A percentile compares a stretch with the other conserved stretches of the same genome.
These are phyloP conservation scores for Dioscorea alata DNA, from an alignment of 106 monocot genomes.

Conservation along the genomic window DNA sequence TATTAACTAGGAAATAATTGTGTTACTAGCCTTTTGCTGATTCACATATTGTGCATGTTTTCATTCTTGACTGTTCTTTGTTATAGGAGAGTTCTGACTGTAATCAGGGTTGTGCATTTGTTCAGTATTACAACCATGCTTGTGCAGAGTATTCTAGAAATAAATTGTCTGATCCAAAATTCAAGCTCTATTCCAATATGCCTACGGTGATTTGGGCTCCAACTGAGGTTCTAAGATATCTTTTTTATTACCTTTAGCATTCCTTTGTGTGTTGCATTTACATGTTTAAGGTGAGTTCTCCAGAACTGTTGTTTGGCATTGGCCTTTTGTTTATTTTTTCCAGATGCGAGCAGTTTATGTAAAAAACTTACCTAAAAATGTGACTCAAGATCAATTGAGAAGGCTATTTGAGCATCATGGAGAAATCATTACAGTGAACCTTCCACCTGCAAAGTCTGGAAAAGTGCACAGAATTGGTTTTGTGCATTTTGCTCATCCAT, in stretches of 20 bases:
- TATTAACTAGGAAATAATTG: too few relatives aligned
- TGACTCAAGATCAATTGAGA: slow-evolving; percentile 66
- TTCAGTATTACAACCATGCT: slow-evolving; percentile 93
- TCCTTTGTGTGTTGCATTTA: not conserved
- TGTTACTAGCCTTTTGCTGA: not conserved
- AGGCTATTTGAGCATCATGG: slow-evolving; percentile 86
- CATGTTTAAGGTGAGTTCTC: not conserved
- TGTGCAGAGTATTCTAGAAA: slow-evolving; percentile 92
- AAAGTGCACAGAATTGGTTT: slow-evolving; percentile 88
- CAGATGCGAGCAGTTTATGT: slow-evolving; percentile 94
- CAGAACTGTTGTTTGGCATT: not conserved
- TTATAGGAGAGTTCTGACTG: slow-evolving; percentile 60
- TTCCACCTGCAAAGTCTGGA: slow-evolving; percentile 80
- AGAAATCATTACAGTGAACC: slow-evolving; percentile 69
- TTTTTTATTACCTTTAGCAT: not conserved
- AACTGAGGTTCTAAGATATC: slow-evolving; percentile 46
- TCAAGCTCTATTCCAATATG: slow-evolving; percentile 74
- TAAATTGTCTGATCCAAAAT: slow-evolving; percentile 68
- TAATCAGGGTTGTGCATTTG: slow-evolving; percentile 82
- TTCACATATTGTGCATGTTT: not conserved
- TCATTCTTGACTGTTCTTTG: not conserved
- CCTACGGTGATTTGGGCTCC: slow-evolving; percentile 97
- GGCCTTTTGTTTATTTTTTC: not conserved
- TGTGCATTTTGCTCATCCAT: slow-evolving; percentile 80
- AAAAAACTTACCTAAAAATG: slow-evolving; percentile 85